Evolutionary conservation across 768 basidiomycete species (phyloP), one percentile per base, ranked within the genome.

Genomic region (Tulasnella calospora): DNA sequence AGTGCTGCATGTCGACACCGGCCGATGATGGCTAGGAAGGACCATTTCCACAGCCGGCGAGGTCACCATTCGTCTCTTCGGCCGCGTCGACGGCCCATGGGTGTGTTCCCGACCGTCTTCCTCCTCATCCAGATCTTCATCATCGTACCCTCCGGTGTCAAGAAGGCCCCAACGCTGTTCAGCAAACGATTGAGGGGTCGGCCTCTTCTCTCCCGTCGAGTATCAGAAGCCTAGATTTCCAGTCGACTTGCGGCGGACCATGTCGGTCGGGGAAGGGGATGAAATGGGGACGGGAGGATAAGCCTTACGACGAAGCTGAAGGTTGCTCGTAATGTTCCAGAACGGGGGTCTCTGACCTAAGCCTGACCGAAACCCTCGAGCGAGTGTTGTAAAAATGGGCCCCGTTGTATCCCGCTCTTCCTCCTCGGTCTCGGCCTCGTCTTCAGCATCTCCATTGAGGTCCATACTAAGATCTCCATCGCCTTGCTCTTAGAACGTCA

Each of bases 351-450:
- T 67, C 61, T 0, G 61, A 67, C 30, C 61, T 35, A 2, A 67
- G 61, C 61, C 61, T 67, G 61, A 67, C 61, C 30, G 61, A 67
- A 15, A 67, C 61, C 61, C 61, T 67, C 61, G 61, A 67, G 30
- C 61, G 33, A 17, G 61, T 67, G 61, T 67, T 67, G 61, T 67
- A 67, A 35, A 30, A 33, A 12, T 17, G 61, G 9, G 19, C 57
- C 2, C n/a, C 61, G 27, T 5, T 19, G 61, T 67, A 1, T 47
- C 46, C 1, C 51, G 61, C 33, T 67, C 61, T n/a, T 67, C 57
- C 23, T 67, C 61, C 61, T 67, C 61, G 13, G 61, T 67, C 61
- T 67, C 61, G 21, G 61, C 61, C 61, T 67, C 61, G 12, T 67
- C 61, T 35, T 67, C 61, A 13, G 61, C 61, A 67, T 35, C 61